Evolutionary conservation across 2,329 filamentous ascomycete species (phyloP).

Genomic region (Alternaria ethzedia): DNA sequence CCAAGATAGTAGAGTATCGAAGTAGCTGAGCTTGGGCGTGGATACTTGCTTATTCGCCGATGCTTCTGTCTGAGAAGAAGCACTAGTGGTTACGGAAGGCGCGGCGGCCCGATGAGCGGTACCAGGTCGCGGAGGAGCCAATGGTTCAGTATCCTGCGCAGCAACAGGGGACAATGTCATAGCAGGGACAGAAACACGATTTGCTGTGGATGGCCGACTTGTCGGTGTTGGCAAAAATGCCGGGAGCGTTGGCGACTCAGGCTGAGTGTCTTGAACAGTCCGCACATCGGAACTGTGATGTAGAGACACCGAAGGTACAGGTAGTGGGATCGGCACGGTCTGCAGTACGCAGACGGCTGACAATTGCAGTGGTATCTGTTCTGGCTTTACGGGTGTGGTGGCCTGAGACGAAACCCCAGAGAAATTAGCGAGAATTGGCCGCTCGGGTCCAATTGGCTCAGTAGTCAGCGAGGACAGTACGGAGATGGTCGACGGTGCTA

Average conservation of each 20-base stretch:
- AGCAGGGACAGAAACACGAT: conserved; percentile 18
- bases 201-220: conserved; percentile 41
- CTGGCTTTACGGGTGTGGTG: conserved; percentile 36
- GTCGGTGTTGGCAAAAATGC: conserved; percentile 38
- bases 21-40: conserved; percentile 47
- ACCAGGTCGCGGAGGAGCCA: conserved; percentile 34
- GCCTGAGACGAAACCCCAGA: conserved; percentile 29
- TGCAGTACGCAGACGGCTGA: conserved; percentile 36
- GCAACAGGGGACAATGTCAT: conserved; percentile 37
- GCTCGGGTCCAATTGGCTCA: conserved; percentile 26
- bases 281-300: conserved; percentile 36
- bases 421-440: conserved; percentile 17
- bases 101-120: conserved; percentile 37
- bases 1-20: conserved; percentile 55
- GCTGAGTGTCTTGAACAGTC: conserved; percentile 39
- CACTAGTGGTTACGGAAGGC: conserved; percentile 14
- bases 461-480: conserved; percentile 24
- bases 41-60: conserved; percentile 23
- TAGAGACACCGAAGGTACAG: conserved; percentile 4
- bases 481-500: conserved; percentile 24
- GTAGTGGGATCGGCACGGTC: conserved; percentile 35
- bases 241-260: conserved; percentile 44
- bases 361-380: conserved; percentile 21
- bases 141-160: conserved; percentile 38
- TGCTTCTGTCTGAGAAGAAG: conserved; percentile 21